Base-by-base conservation (phyloP, 345 rosid species). In the Punica granatum region DNA sequence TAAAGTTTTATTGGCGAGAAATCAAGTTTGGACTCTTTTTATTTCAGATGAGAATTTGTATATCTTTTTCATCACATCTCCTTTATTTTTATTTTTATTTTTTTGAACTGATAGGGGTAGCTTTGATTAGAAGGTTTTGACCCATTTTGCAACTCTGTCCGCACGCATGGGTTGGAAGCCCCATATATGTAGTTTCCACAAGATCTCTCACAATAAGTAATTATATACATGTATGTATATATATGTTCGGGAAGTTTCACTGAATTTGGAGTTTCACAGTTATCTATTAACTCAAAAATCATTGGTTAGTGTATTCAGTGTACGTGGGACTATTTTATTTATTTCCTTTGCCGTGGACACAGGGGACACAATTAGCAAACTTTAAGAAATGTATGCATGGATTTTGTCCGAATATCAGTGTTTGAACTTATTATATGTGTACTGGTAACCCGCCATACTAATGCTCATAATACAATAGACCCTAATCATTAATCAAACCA, bases 101-200 rank as follows among this genome's bases (percentile, higher is more conserved):
- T n/a, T n/a, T n/a, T n/a, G n/a, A n/a, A n/a, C n/a, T n/a, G 25
- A 59, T 34, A 37, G 11, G 41, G 70, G 69, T 73, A 82, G 69
- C 82, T 80, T 81, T 71, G 71, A 66, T 70, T 72, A 54, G 72
- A 80, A 79, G 85, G 44, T 36, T 79, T 81, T 78, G 82, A 76
- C 81, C 70, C 79, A 65, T 42, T 71, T 75, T 62, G 71, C 28
- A 69, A 48, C 73, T 70, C 58, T 65, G 68, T 56, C 69, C 67
- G 59, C 66, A 64, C 44, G 44, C 69, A 69, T 28, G 79, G 56
- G 21, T 23, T 46, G 42, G 23, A 64, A 51, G 67, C 36, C 65
- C 65, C 35, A 61, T 30, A 36, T 61, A 11, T 9, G n/a, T 18
- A 33, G 8, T 18, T 32, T 18, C 23, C 4, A 49, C 56, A 3